phyloP scores from a whole-genome alignment of 2,329 filamentous ascomycete genomes.

The Myriosclerotinia scirpicola region DNA sequence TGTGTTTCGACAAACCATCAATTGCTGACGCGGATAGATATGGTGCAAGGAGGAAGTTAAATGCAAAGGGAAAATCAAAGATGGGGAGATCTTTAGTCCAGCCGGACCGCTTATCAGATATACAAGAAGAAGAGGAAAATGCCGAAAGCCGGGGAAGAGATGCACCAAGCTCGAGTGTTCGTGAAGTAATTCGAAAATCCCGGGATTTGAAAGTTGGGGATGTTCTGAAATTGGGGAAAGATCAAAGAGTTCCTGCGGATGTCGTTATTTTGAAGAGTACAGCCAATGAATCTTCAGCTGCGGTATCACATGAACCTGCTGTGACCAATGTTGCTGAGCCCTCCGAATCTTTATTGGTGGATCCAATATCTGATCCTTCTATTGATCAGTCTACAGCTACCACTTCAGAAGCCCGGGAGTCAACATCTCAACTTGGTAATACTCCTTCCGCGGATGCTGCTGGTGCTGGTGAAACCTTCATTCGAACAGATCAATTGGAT shows the following conservation, averaged over 20 bases:
- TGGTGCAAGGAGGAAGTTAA: conserved; percentile 48
- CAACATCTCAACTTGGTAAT: conserved; percentile 35
- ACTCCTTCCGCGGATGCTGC: conserved; percentile 37
- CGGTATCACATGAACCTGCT: conserved; percentile 26
- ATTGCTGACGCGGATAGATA: conserved; percentile 39
- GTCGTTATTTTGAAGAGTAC: conserved; percentile 88
- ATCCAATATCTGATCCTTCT: conserved; percentile 38
- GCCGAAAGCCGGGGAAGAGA: conserved; percentile 47
- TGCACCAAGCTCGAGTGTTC: conserved; percentile 52
- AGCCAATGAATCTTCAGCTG: conserved; percentile 52
- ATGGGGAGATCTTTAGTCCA: conserved; percentile 41
- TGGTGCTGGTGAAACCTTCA: conserved; percentile 79
- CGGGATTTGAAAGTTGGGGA: conserved; percentile 91
- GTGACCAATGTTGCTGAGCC: conserved; percentile 2
- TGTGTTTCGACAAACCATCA: conserved; percentile 66
- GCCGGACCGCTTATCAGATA: conserved; percentile 58
- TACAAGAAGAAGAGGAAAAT: conserved; percentile 66
- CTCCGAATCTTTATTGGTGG: conserved; percentile 35
- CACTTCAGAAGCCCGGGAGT: conserved; percentile 30
- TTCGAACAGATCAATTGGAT: conserved; percentile 94
- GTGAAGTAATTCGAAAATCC: conserved; percentile 76
- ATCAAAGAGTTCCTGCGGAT: conserved; percentile 91
- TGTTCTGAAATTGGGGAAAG: conserved; percentile 88
- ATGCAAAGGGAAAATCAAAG: conserved; percentile 47
- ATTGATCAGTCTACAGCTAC: conserved; percentile 34